phyloP scores from a whole-genome alignment of 2,329 filamentous ascomycete genomes.

The Colletotrichum cordylinicola region DNA sequence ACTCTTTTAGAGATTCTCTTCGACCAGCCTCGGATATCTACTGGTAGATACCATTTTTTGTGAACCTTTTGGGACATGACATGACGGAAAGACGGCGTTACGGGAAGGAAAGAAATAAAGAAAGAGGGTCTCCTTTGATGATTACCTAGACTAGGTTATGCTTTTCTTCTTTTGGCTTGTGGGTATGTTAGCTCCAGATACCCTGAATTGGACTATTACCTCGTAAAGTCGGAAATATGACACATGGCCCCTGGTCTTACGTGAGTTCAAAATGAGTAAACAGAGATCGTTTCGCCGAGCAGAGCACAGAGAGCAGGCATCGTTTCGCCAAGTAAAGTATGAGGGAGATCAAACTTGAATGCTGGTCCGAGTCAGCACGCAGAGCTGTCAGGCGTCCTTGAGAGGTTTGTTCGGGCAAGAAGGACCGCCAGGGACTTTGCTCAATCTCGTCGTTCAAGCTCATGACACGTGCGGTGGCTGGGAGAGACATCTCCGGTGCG shows the following conservation, averaged over 20 bases:
- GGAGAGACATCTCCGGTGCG: not conserved
- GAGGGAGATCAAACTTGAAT: not conserved
- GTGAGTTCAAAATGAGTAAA: not conserved
- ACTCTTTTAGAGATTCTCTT: not conserved
- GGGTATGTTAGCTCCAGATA: slow-evolving; percentile 7
- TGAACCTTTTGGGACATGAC: not conserved
- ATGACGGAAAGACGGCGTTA: not conserved
- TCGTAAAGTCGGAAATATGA: not conserved
- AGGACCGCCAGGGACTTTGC: too few species aligned
- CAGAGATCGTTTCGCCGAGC: not conserved
- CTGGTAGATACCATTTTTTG: slow-evolving; percentile 1
- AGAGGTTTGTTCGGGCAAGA: not conserved
- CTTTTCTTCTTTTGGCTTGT: not conserved
- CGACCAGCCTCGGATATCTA: not conserved
- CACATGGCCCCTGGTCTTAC: not conserved
- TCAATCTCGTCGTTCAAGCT: not conserved
- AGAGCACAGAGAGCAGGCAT: not conserved
- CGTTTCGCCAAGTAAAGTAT: slow-evolving; percentile 8
- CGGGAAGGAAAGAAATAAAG: not conserved
- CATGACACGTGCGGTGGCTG: not conserved
- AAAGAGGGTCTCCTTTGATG: not conserved
- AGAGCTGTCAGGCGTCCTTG: not conserved
- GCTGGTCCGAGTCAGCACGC: not conserved
- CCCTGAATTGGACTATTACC: not conserved
- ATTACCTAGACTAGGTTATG: not conserved